A percentile compares a stretch with the other conserved stretches of the same genome.
Conservation (phyloP, 2,329 filamentous ascomycete genomes). For the Botrytis galanthina region DNA sequence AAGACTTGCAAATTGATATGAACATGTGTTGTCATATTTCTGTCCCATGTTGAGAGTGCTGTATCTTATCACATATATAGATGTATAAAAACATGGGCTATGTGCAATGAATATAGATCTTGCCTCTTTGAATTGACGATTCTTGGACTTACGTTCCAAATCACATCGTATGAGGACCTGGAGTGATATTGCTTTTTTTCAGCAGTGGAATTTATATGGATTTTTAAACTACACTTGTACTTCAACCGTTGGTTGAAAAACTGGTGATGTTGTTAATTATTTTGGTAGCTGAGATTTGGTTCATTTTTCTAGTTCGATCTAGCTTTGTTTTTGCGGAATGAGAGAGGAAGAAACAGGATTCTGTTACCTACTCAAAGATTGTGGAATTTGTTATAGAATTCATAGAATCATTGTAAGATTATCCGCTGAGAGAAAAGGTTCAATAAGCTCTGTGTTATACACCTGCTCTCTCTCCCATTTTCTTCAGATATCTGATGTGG, state of each 20-base stretch:
- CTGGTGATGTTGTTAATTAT: neutral
- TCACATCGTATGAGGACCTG: neutral
- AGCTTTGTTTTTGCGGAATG: neutral
- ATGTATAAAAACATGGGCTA: neutral
- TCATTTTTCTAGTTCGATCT: neutral
- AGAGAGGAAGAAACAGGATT: neutral
- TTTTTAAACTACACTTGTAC: fast-evolving
- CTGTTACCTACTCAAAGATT: neutral
- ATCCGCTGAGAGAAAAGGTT: neutral
- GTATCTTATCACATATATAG: neutral
- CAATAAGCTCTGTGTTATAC: neutral
- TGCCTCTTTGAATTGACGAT: neutral
- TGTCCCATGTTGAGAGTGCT: neutral
- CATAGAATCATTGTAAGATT: neutral
- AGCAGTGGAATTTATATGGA: neutral
- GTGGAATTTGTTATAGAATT: neutral
- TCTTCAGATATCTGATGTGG: neutral
- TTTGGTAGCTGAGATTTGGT: neutral
- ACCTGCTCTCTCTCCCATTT: fast-evolving
- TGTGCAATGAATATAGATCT: neutral
- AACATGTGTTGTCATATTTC: neutral
- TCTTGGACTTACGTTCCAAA: neutral
- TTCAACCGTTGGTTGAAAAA: fast-evolving
- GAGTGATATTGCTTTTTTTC: neutral
- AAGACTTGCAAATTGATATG: too few relatives aligned